phyloP scores from a whole-genome alignment of 2,329 filamentous ascomycete species.

The Onygena corvina region DNA sequence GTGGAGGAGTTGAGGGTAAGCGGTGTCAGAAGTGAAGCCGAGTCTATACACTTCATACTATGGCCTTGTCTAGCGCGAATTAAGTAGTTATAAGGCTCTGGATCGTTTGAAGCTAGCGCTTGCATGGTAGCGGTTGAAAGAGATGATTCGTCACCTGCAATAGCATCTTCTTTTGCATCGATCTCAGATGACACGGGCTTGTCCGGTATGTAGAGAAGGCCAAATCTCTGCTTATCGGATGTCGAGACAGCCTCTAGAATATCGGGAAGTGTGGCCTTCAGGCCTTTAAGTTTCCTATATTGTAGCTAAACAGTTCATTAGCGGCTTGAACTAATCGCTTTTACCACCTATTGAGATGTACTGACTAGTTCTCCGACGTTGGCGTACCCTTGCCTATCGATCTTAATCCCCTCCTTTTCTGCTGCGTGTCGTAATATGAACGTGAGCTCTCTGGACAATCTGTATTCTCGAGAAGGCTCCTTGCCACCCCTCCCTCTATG shows the following conservation, averaged over 20 bases:
- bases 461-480: slow-evolving; percentile 23
- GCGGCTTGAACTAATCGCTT: neutral
- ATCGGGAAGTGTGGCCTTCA: slow-evolving; percentile 65
- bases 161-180: slow-evolving; percentile 17
- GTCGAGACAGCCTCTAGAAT: slow-evolving; percentile 55
- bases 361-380: slow-evolving; percentile 48
- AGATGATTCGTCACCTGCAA: slow-evolving; percentile 13
- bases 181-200: slow-evolving; percentile 14
- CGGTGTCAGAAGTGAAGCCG: slow-evolving; percentile 57
- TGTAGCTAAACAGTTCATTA: slow-evolving; percentile 34
- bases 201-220: slow-evolving; percentile 49
- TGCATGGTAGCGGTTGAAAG: slow-evolving; percentile 23
- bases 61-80: slow-evolving; percentile 97
- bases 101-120: slow-evolving; percentile 27
- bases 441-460: slow-evolving; percentile 33
- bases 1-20: slow-evolving; percentile 42
- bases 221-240: slow-evolving; percentile 87
- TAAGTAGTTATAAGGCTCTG: slow-evolving; percentile 56
- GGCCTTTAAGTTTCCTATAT: slow-evolving; percentile 50
- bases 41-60: slow-evolving; percentile 60
- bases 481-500: slow-evolving; percentile 5
- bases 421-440: slow-evolving; percentile 50
- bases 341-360: slow-evolving; percentile 10
- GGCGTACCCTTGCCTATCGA: slow-evolving; percentile 49
- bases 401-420: slow-evolving; percentile 45